phyloP scores from a whole-genome alignment of 2,329 filamentous ascomycete species.

The Fusarium lateritium region DNA sequence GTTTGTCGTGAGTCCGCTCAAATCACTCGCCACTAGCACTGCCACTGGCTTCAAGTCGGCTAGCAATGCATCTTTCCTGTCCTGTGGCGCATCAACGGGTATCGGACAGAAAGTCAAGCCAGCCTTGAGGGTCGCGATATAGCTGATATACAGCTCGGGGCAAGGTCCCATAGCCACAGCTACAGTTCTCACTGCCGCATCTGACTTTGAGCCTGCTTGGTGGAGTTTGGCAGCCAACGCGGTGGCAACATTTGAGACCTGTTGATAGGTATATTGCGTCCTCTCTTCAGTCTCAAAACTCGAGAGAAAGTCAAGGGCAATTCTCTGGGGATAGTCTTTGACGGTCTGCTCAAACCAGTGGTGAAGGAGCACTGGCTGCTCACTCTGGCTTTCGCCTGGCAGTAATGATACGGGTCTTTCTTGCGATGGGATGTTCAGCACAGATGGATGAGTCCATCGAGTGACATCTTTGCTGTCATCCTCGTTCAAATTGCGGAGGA shows the following conservation, averaged over 20 bases:
- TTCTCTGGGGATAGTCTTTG: background rate
- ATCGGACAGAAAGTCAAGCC: slow-evolving; percentile 28
- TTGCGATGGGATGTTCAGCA: slow-evolving; percentile 23
- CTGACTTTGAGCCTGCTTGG: background rate
- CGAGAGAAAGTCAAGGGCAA: slow-evolving; percentile 16
- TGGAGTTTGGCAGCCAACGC: background rate
- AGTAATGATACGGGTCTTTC: background rate
- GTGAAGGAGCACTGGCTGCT: background rate
- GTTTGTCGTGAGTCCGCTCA: no score
- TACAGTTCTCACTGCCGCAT: background rate
- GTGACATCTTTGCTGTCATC: background rate
- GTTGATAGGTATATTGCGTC: slow-evolving; percentile 10
- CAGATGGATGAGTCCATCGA: slow-evolving; percentile 19
- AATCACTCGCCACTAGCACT: background rate
- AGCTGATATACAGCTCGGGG: slow-evolving; percentile 26
- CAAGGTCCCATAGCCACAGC: slow-evolving; percentile 19
- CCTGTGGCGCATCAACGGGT: slow-evolving; percentile 3
- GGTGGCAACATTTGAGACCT: background rate
- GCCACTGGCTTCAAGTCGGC: slow-evolving; percentile 14
- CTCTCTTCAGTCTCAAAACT: background rate
- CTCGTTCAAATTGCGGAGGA: background rate
- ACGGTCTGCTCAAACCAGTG: slow-evolving; percentile 8
- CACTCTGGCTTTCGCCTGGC: background rate
- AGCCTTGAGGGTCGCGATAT: slow-evolving; percentile 17
- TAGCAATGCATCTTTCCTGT: slow-evolving; percentile 13